These are phyloP conservation scores for Flagelloscypha sp. DNA, from an alignment of 768 basidiomycete species.

Conservation along the genomic window DNA sequence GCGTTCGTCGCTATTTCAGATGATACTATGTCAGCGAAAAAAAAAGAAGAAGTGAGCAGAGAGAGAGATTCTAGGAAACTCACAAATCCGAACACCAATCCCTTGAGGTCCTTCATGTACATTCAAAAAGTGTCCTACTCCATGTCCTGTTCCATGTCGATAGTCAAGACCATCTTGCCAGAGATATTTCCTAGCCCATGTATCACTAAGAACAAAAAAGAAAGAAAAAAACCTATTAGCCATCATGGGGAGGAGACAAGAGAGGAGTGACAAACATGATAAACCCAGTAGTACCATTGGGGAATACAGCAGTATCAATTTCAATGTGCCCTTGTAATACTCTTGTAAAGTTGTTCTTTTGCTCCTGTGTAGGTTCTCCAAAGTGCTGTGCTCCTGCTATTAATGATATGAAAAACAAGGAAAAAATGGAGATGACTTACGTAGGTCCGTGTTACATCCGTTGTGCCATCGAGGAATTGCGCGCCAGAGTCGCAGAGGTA, in stretches of 20 bases:
- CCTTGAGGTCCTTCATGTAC: constrained; percentile 83
- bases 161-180: constrained; percentile 77
- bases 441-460: constrained; percentile 89
- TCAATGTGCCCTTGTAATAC: constrained; percentile 90
- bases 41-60: not conserved
- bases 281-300: constrained; percentile 63
- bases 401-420: not conserved
- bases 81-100: constrained; percentile 36
- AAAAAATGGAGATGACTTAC: constrained; percentile 27
- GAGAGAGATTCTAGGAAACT: not conserved
- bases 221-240: constrained; percentile 3
- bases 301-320: constrained; percentile 80
- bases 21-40: not conserved
- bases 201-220: constrained; percentile 46
- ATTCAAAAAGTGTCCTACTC: constrained; percentile 90
- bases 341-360: constrained; percentile 83
- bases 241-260: not conserved
- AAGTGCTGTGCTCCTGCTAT: constrained; percentile 55
- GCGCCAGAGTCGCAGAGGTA: constrained; percentile 75
- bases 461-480: constrained; percentile 90
- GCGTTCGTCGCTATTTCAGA: constrained; percentile 50
- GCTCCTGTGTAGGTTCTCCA: constrained; percentile 72
- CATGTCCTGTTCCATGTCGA: constrained; percentile 91
- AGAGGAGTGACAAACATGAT: not conserved
- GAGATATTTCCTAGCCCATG: constrained; percentile 67